These are phyloP conservation scores for Teunomyces kruisii DNA, from an alignment of 805 yeast species.

Conservation along the genomic window DNA sequence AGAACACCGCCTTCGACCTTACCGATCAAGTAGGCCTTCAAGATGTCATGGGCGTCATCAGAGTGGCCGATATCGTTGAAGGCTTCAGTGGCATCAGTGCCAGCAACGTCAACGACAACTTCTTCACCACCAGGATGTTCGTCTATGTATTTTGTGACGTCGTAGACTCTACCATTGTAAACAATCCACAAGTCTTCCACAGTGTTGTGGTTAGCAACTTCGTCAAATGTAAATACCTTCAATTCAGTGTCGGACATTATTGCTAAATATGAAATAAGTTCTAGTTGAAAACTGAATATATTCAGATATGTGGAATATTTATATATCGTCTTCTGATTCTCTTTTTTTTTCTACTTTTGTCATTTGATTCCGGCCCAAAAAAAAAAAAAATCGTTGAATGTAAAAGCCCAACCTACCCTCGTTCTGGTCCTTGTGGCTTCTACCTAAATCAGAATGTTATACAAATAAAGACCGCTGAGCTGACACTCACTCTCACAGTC, in stretches of 20 bases:
- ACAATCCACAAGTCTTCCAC: conserved; percentile 44
- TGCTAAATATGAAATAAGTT: not conserved
- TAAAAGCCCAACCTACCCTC: not conserved
- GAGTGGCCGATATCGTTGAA: conserved; percentile 90
- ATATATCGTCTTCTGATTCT: conserved; percentile 2
- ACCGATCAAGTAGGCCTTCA: conserved; percentile 72
- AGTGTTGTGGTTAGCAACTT: conserved; percentile 41
- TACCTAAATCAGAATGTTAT: not conserved
- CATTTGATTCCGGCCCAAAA: conserved; percentile 5
- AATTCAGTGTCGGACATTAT: conserved; percentile 14
- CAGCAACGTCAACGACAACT: conserved; percentile 44
- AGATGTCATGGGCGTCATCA: conserved; percentile 85
- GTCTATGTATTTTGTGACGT: conserved; percentile 41
- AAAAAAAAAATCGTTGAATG: not conserved
- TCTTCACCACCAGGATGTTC: conserved; percentile 52
- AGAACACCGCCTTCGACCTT: conserved; percentile 64
- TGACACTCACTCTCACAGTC: not conserved
- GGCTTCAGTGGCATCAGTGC: conserved; percentile 46
- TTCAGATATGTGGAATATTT: conserved; percentile 4
- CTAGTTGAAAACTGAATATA: not conserved
- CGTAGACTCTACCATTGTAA: conserved; percentile 45
- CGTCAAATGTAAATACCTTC: conserved; percentile 56
- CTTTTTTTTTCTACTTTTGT: conserved; percentile 5
- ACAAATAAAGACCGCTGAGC: not conserved
- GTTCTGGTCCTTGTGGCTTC: not conserved